Conservation (phyloP, 352 stramenopile genomes). For the Globisporangium iwayamae region DNA sequence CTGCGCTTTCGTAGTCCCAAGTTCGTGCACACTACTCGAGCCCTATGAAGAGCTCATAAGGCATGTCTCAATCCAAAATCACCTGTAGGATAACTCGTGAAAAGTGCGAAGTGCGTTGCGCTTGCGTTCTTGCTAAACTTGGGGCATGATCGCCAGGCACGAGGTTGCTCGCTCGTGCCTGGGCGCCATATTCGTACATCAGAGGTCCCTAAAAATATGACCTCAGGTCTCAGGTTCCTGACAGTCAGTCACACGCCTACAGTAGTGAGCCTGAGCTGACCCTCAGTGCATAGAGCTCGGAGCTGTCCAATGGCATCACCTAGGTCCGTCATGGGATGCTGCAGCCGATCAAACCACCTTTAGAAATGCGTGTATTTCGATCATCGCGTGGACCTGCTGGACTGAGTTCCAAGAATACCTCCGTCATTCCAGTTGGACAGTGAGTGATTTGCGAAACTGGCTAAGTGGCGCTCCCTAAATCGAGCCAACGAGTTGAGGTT, state of each 20-base stretch:
- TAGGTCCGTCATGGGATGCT: not conserved
- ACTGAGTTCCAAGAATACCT: not conserved
- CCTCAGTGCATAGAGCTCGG: not conserved
- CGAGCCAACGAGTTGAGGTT: not conserved
- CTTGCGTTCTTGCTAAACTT: slow-evolving; percentile 9
- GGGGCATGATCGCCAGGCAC: not conserved
- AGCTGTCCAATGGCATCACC: not conserved
- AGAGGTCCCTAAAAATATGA: not conserved
- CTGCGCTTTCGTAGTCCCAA: not conserved
- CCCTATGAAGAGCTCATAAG: not conserved
- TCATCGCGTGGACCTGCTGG: not conserved
- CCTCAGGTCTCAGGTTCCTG: not conserved
- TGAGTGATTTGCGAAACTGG: not conserved
- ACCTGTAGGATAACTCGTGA: slow-evolving; percentile 9
- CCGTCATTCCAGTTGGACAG: not conserved
- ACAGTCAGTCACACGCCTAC: not conserved
- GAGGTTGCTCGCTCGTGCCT: too few species aligned
- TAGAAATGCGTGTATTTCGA: not conserved
- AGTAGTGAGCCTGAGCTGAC: too few species aligned
- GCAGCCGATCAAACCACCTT: not conserved
- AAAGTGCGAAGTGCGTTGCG: slow-evolving; percentile 9
- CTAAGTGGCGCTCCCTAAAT: too few species aligned
- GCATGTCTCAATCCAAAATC: not conserved
- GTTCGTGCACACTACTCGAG: not conserved
- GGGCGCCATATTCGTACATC: not conserved